A percentile compares a stretch with the other conserved stretches of the same genome.
These are phyloP conservation scores for Morella rubra DNA, from an alignment of 306 rosid genomes.

Conservation along the genomic window DNA sequence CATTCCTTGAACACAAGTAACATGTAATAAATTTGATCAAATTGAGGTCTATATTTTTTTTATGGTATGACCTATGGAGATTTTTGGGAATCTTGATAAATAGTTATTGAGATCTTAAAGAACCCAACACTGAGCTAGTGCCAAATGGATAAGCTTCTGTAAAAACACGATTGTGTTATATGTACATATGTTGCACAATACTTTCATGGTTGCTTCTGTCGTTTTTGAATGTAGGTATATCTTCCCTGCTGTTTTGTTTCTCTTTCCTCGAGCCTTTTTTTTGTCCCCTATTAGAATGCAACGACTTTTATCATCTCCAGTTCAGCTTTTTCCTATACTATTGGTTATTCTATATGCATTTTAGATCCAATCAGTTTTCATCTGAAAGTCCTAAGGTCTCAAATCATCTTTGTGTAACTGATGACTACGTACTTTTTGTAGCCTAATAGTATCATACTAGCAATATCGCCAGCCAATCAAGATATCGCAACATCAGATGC, in stretches of 20 bases:
- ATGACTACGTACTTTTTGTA: slow-evolving; percentile 33
- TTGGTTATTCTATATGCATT: background rate
- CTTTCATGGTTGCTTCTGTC: no score
- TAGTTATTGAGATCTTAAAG: no score
- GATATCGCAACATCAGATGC: slow-evolving; percentile 97
- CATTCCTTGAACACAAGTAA: background rate
- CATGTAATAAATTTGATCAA: no score
- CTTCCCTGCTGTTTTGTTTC: background rate
- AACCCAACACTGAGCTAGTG: no score
- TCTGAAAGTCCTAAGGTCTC: background rate
- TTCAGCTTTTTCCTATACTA: background rate
- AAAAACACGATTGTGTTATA: no score
- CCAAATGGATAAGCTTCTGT: no score
- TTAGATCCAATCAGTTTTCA: background rate
- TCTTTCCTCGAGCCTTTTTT: background rate
- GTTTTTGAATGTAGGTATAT: background rate
- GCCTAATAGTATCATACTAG: slow-evolving; percentile 86
- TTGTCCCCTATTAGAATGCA: background rate
- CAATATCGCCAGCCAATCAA: slow-evolving; percentile 93
- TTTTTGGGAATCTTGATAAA: no score
- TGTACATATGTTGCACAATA: no score
- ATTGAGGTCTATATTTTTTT: background rate
- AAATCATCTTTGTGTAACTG: background rate
- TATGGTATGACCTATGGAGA: no score
- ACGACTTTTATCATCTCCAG: background rate